phyloP scores from a whole-genome alignment of 176 grass and related monocot genomes.

The Pontederia paniculata region DNA sequence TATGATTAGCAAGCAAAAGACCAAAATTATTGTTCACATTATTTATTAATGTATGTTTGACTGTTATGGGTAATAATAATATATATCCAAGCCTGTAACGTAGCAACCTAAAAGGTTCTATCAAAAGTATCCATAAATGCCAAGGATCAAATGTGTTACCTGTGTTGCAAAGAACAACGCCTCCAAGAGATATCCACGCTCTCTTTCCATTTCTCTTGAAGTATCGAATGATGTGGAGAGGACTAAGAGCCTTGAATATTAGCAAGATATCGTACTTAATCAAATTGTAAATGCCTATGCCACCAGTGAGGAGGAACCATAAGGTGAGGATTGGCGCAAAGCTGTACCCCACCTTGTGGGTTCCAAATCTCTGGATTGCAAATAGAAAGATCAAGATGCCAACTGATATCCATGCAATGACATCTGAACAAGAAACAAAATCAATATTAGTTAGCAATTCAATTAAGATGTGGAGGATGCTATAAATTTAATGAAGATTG shows the following conservation, averaged over 20 bases:
- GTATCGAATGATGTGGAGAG: conserved; percentile 56
- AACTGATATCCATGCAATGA: conserved; percentile 46
- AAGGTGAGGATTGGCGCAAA: conserved; percentile 53
- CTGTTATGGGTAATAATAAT: too few relatives aligned
- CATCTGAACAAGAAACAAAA: conserved; percentile 22
- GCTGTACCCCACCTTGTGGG: conserved; percentile 62
- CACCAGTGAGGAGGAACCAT: conserved; percentile 57
- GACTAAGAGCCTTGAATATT: conserved; percentile 54
- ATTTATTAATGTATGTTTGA: too few relatives aligned
- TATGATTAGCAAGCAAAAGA: not conserved
- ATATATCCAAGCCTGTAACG: too few relatives aligned
- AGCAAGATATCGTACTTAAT: conserved; percentile 32
- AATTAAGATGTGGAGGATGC: too few relatives aligned
- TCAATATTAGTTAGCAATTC: not conserved
- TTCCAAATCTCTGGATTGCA: conserved; percentile 45
- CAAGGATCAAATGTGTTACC: conserved; percentile 17
- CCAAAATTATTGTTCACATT: not conserved
- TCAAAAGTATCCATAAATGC: too few relatives aligned
- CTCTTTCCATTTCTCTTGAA: conserved; percentile 60
- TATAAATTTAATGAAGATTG: too few relatives aligned
- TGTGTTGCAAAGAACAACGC: conserved; percentile 64
- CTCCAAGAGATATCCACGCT: conserved; percentile 67
- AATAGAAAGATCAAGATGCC: conserved; percentile 55
- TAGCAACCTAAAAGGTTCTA: too few relatives aligned
- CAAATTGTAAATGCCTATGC: conserved; percentile 55